Conservation (phyloP, 257 asterid genomes). For the Nicotiana attenuata region DNA sequence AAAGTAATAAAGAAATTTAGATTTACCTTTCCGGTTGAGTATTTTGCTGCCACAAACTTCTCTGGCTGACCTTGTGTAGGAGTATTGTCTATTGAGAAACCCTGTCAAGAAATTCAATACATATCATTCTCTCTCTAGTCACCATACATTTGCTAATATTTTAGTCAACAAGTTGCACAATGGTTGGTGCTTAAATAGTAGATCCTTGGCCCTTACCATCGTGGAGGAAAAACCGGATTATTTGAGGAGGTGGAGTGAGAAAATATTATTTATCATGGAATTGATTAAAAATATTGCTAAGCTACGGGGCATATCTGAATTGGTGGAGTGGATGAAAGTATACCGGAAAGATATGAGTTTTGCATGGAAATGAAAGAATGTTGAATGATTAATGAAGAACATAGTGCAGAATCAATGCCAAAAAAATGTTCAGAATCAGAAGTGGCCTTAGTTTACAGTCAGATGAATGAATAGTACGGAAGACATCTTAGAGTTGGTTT, state of each 20-base stretch:
- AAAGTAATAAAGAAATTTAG: neutral
- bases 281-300: neutral
- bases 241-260: neutral
- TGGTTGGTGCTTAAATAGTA: neutral
- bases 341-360: neutral
- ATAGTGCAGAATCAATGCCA: neutral
- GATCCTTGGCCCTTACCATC: neutral
- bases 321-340: neutral
- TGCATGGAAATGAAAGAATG: neutral
- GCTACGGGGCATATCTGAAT: neutral
- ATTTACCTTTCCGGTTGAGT: slow-evolving; percentile 79
- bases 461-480: neutral
- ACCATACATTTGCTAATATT: neutral
- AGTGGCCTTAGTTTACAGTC: slow-evolving; percentile 11
- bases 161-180: neutral
- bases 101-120: slow-evolving; percentile 38
- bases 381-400: neutral
- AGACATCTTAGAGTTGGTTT: slow-evolving; percentile 6
- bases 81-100: slow-evolving; percentile 62
- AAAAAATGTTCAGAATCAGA: neutral
- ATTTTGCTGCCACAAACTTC: slow-evolving; percentile 77
- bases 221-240: neutral
- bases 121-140: neutral
- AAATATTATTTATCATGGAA: neutral
- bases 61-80: slow-evolving; percentile 50